Conservation (phyloP, 2,329 filamentous ascomycete species). For the Penicillium sp. region DNA sequence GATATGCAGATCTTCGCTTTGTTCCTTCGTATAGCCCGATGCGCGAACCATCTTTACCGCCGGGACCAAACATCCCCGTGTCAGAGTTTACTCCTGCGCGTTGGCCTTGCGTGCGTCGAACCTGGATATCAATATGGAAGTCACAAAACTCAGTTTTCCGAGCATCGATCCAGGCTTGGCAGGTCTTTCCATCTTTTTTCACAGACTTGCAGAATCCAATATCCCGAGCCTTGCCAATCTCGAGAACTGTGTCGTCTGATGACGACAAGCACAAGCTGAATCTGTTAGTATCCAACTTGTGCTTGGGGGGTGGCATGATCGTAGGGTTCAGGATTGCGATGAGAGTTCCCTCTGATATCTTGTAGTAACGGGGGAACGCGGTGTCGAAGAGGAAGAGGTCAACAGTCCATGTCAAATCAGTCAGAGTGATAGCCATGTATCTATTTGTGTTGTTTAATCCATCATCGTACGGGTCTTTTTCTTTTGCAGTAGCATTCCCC, state of each 20-base stretch:
- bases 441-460: constrained; percentile 63
- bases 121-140: constrained; percentile 79
- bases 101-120: constrained; percentile 64
- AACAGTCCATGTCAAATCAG: constrained; percentile 84
- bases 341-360: constrained; percentile 84
- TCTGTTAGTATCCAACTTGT: constrained; percentile 70
- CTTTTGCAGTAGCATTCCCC: constrained; percentile 38
- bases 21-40: constrained; percentile 38
- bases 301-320: constrained; percentile 80
- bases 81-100: constrained; percentile 78
- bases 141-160: constrained; percentile 88
- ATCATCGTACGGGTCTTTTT: constrained; percentile 47
- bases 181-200: constrained; percentile 78
- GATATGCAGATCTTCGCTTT: not conserved
- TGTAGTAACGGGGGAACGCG: constrained; percentile 91
- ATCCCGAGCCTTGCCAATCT: constrained; percentile 80
- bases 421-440: constrained; percentile 87
- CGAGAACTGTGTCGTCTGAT: constrained; percentile 82
- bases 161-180: constrained; percentile 79
- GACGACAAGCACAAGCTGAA: constrained; percentile 84
- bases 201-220: constrained; percentile 82
- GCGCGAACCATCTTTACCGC: constrained; percentile 40
- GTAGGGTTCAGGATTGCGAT: constrained; percentile 87
- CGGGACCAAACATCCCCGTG: constrained; percentile 49
- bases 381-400: constrained; percentile 89